Percentiles rank a stretch among this genome's conserved stretches.
Evolutionary conservation across 345 rosid species (phyloP).

Genomic region (Aethionema arabicum): DNA sequence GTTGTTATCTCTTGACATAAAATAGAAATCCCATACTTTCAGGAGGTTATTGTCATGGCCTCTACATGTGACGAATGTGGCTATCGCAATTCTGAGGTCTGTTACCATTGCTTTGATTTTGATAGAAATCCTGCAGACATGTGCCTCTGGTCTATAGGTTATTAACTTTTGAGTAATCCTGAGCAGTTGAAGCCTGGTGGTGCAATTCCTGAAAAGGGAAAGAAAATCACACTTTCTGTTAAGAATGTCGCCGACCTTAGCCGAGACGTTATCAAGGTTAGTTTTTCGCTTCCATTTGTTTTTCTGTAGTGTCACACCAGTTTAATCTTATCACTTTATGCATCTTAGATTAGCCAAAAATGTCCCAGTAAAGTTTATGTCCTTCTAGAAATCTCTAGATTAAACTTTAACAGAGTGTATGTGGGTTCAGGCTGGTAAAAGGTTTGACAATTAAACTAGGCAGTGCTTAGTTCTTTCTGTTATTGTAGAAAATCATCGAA

Average conservation of each 20-base stretch:
- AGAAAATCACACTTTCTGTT: constrained; percentile 60
- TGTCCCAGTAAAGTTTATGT: background rate
- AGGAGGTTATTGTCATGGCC: constrained; percentile 98
- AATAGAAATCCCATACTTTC: constrained; percentile 89
- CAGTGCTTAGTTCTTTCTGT: background rate
- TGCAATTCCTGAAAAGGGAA: constrained; percentile 79
- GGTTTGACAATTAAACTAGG: background rate
- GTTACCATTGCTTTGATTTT: constrained; percentile 25
- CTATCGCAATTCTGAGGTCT: constrained; percentile 93
- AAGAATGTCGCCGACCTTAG: constrained; percentile 61
- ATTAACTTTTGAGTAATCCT: constrained; percentile 16
- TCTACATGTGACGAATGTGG: constrained; percentile 87
- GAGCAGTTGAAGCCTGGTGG: constrained; percentile 94
- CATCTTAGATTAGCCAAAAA: background rate
- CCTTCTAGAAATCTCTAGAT: background rate
- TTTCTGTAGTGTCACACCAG: background rate
- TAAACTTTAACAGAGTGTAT: background rate
- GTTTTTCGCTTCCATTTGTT: constrained; percentile 11
- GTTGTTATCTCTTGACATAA: constrained; percentile 43
- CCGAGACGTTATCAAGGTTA: constrained; percentile 92
- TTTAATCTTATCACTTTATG: background rate
- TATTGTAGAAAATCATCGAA: background rate
- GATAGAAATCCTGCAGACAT: constrained; percentile 6
- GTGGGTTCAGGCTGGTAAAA: background rate
- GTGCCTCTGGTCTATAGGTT: constrained; percentile 11